These are phyloP conservation scores for Trichoderma erinaceum DNA, from an alignment of 495 filamentous ascomycete species.

Conservation along the genomic window DNA sequence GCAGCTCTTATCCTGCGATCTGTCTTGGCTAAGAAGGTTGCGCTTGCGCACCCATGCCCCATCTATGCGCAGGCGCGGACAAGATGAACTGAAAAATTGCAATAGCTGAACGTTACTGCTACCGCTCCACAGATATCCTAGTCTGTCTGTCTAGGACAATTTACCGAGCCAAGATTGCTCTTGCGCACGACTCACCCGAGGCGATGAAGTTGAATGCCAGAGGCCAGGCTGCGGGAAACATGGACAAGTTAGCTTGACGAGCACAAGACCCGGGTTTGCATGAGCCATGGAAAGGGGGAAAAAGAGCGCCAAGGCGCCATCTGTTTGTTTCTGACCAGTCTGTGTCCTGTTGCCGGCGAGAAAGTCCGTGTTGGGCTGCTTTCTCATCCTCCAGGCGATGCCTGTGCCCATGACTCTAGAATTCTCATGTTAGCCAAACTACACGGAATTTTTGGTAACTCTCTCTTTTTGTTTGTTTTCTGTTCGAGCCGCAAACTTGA, in stretches of 20 bases:
- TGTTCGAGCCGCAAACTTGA: neutral
- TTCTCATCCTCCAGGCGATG: conserved; percentile 61
- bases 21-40: neutral
- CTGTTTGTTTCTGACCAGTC: conserved; percentile 51
- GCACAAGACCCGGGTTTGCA: neutral
- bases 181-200: conserved; percentile 61
- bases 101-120: conserved; percentile 24
- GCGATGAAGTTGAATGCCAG: conserved; percentile 77
- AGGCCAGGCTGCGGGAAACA: conserved; percentile 50
- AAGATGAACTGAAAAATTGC: neutral
- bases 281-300: neutral
- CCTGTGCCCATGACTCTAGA: conserved; percentile 56
- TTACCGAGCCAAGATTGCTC: conserved; percentile 10
- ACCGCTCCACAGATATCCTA: conserved; percentile 31
- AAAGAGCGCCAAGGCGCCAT: conserved; percentile 10
- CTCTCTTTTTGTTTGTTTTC: neutral
- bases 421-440: conserved; percentile 6
- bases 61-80: neutral
- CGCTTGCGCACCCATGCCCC: neutral
- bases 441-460: too few species aligned
- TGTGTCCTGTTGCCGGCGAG: conserved; percentile 67
- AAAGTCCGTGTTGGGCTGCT: conserved; percentile 62
- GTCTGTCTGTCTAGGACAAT: neutral
- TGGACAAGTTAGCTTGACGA: neutral
- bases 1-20: neutral